Conservation (phyloP, 1,284 basidiomycete species). For the Apiotrichum mycotoxinovorans region DNA sequence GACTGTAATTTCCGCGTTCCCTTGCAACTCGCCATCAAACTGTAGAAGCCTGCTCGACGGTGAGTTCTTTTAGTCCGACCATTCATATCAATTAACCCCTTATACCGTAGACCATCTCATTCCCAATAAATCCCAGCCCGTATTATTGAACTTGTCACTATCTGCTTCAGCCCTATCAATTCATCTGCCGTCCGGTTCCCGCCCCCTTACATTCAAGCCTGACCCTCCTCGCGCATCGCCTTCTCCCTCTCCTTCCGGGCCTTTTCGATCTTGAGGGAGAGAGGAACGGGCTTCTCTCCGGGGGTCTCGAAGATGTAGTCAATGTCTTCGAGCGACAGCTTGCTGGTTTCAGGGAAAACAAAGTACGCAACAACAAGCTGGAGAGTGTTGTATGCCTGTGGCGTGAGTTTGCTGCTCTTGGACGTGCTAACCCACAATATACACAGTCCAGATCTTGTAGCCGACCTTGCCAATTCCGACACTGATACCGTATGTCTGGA, state of each 20-base stretch:
- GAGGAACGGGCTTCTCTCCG: slow-evolving; percentile 52
- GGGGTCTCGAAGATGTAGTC: slow-evolving; percentile 53
- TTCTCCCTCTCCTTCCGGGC: slow-evolving; percentile 8
- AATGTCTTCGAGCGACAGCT: slow-evolving; percentile 57
- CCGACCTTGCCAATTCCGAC: slow-evolving; percentile 21
- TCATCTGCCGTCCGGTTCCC: too few relatives aligned
- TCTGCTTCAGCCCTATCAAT: too few relatives aligned
- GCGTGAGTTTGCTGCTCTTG: too few relatives aligned
- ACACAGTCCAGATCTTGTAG: slow-evolving; percentile 54
- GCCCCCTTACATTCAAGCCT: too few relatives aligned
- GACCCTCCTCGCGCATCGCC: background rate
- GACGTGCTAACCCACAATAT: slow-evolving; percentile 43
- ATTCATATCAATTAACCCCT: too few relatives aligned
- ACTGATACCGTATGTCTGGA: slow-evolving; percentile 32
- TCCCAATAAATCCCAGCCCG: too few relatives aligned
- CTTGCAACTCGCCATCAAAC: too few relatives aligned
- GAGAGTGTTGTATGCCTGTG: slow-evolving; percentile 53
- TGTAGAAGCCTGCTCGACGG: too few relatives aligned
- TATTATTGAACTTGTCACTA: too few relatives aligned
- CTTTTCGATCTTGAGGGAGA: slow-evolving; percentile 42
- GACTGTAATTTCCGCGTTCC: too few relatives aligned
- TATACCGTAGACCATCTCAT: too few relatives aligned
- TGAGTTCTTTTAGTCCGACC: too few relatives aligned
- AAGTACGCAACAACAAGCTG: slow-evolving; percentile 58
- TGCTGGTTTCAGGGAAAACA: slow-evolving; percentile 54